Evolutionary conservation across 78 protist genomes (phyloP), one percentile per base, ranked within the genome.

Genomic region (Dictyostelium purpureum): DNA sequence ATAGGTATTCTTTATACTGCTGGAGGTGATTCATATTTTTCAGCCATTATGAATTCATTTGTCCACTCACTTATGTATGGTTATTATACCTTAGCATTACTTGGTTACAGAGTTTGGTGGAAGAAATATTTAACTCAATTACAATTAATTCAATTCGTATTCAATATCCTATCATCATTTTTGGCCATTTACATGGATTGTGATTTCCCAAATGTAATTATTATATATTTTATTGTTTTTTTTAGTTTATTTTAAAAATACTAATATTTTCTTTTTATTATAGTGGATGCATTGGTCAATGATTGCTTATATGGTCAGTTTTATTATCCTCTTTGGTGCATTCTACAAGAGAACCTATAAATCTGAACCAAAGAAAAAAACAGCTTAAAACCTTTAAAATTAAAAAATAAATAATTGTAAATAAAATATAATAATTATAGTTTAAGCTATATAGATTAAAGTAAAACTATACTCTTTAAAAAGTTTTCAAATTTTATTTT

Each of bases 61-160:
- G 52, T 94, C 28, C 96, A 94, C 59, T 45, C 73, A 40, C 16
- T 94, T 28, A 94, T 94, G 96, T 94, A 87, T 38, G 49, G 82
- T 33, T 94, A 94, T 87, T 94, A 94, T 70, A 10, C 63, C 21
- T 75, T 87, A 56, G 57, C 95, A 31, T 49, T 83, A 24, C 37
- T 91, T 9, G 66, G 49, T 24, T 28, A 33, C 19, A 49, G 65
- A 28, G 75, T 80, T 31, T 76, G 91, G 91, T 92, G 96, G 96
- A 94, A 94, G 85, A 76, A 71, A 52, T 87, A 87, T 69, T 21
- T 94, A 10, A 94, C 96, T 4, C 96, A 87, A 80, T 28, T 94
- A 33, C 96, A 94, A 61, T 79, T 94, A 57, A 7, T 37, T 21
- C 96, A 94, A 73, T 94, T 94, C 35, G 35, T 69, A 0, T 14